Evolutionary conservation across 2,329 filamentous ascomycete genomes (phyloP).

Genomic region (Phoma herbarum): DNA sequence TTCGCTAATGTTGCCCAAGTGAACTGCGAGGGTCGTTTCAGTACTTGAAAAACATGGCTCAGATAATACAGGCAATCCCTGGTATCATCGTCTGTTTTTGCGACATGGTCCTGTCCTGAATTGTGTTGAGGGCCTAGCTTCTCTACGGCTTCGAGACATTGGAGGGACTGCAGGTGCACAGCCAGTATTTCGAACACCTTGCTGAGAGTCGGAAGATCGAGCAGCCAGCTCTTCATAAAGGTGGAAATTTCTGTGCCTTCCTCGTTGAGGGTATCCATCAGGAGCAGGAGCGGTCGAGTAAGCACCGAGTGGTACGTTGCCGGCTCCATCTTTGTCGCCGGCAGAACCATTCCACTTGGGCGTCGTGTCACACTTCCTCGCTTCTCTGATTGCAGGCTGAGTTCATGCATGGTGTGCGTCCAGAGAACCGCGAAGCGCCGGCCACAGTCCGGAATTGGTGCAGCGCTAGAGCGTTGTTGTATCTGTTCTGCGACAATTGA

Average conservation of each 20-base stretch:
- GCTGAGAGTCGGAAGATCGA: slow-evolving; percentile 64
- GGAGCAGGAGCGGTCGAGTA: slow-evolving; percentile 79
- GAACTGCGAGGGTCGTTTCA: slow-evolving; percentile 72
- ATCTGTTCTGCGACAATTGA: slow-evolving; percentile 64
- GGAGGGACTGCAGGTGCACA: slow-evolving; percentile 43
- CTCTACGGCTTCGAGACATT: slow-evolving; percentile 35
- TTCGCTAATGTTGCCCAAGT: slow-evolving; percentile 76
- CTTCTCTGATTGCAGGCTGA: slow-evolving; percentile 49
- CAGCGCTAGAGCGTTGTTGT: slow-evolving; percentile 1
- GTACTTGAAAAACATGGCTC: slow-evolving; percentile 74
- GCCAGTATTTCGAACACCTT: slow-evolving; percentile 54
- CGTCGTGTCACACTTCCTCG: slow-evolving; percentile 41
- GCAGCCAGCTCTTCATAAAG: slow-evolving; percentile 82
- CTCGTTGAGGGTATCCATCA: slow-evolving; percentile 80
- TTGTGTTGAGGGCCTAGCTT: slow-evolving; percentile 26
- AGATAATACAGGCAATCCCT: slow-evolving; percentile 82
- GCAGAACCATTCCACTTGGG: slow-evolving; percentile 41
- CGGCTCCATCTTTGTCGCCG: slow-evolving; percentile 45
- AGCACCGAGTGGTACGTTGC: slow-evolving; percentile 76
- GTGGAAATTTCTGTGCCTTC: slow-evolving; percentile 78
- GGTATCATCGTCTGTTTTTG: slow-evolving; percentile 66
- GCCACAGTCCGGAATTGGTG: slow-evolving; percentile 61
- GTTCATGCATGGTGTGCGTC: slow-evolving; percentile 71
- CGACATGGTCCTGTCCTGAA: not conserved
- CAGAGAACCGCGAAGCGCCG: slow-evolving; percentile 79